Conservation (phyloP, 2,329 filamentous ascomycete species). For the Cadophora sp. region DNA sequence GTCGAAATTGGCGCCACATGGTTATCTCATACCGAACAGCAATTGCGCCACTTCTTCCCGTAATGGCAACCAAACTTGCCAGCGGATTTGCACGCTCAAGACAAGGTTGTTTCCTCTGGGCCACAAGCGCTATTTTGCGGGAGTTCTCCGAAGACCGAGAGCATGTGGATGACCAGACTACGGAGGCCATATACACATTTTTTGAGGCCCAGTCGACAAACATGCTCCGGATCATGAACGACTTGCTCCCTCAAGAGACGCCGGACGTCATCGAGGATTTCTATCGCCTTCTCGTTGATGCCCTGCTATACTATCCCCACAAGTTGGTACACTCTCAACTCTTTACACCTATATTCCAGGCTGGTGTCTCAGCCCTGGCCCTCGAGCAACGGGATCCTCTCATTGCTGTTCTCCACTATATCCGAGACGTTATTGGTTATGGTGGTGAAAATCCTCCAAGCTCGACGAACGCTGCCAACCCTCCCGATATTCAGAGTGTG, state of each 20-base stretch:
- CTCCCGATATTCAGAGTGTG: constrained; percentile 72
- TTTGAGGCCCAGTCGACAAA: constrained; percentile 92
- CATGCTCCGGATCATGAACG: constrained; percentile 88
- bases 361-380: constrained; percentile 83
- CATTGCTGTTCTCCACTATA: constrained; percentile 89
- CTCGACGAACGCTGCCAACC: constrained; percentile 63
- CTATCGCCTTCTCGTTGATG: constrained; percentile 90
- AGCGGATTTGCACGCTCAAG: constrained; percentile 83
- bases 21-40: constrained; percentile 92
- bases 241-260: constrained; percentile 68
- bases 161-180: constrained; percentile 80
- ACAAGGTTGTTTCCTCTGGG: constrained; percentile 99
- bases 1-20: constrained; percentile 96
- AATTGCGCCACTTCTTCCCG: constrained; percentile 83
- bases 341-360: constrained; percentile 83
- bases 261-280: constrained; percentile 74
- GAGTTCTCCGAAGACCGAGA: constrained; percentile 94
- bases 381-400: constrained; percentile 92
- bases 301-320: constrained; percentile 89
- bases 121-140: constrained; percentile 90
- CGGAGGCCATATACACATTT: constrained; percentile 89
- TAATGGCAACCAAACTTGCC: constrained; percentile 87
- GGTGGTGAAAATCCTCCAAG: constrained; percentile 76
- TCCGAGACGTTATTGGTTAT: constrained; percentile 90
- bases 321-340: constrained; percentile 81